Base-by-base conservation (phyloP, 306 rosid species). In the Carpinus fangiana region DNA sequence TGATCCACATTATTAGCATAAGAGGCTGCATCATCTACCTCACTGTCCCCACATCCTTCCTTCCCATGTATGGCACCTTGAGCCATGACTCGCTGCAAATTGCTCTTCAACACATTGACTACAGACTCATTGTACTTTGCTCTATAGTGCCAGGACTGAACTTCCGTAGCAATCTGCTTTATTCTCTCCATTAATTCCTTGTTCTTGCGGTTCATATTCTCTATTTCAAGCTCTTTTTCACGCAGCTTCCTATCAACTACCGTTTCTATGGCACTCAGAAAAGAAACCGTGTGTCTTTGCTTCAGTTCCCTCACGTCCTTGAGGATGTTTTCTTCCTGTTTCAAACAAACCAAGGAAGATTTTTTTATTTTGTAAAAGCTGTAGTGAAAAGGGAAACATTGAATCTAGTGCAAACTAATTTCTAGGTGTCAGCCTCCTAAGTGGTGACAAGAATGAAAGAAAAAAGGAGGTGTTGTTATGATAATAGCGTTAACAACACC, bases 111-210 rank as follows among this genome's bases (percentile, higher is more conserved):
- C 28, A 31, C 47, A 66, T 56, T 72, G 21, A 80, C 62, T 0
- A 76, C 74, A 18, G 87, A 84, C 70, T 84, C 81, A 4, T 76
- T 80, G 73, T 80, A 80, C 70, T 84, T 84, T 7, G 84, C 84
- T 77, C 43, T 83, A 54, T 62, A 65, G 45, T 83, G 84, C 84
- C 84, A 83, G 36, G 78, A 54, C 13, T 76, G 84, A 57, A 72
- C 81, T 60, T 84, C 84, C 79, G 21, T 16, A 14, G 74, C 48
- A 20, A 77, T 70, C 76, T 80, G 84, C 77, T 80, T 77, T 51
- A 77, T 73, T 60, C 73, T 84, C 70, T 76, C 84, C 53, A 68
- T 46, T 21, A 77, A 76, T 46, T 84, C 82, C 76, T 80, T 73
- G 77, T 80, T 84, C 79, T 80, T 80, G 55, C 73, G 38, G 28